Conservation (phyloP, 805 yeast genomes). For the Yarrowia sp. region DNA sequence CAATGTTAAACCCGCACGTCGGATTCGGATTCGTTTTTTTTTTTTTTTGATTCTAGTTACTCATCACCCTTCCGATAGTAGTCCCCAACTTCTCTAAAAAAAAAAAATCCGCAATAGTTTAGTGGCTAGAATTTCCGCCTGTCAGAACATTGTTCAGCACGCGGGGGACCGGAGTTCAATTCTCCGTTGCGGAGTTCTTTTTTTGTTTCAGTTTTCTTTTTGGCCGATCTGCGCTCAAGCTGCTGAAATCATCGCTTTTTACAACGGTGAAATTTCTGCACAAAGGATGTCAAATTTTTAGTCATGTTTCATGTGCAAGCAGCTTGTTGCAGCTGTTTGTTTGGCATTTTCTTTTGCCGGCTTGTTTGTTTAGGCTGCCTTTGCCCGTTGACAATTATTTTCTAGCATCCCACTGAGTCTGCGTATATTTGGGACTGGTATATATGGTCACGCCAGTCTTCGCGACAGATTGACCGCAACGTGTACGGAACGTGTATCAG, state of each 20-base stretch:
- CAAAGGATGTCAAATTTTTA: too few relatives aligned
- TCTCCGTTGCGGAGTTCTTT: too few relatives aligned
- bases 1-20: too few relatives aligned
- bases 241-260: neutral
- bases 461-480: neutral
- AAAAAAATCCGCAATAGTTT: slow-evolving; percentile 35
- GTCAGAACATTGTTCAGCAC: slow-evolving; percentile 32
- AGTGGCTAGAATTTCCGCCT: slow-evolving; percentile 43
- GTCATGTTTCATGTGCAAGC: too few relatives aligned
- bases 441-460: neutral
- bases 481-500: neutral
- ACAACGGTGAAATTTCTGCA: neutral
- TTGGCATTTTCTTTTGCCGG: neutral
- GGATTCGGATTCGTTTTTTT: too few relatives aligned
- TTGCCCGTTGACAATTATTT: neutral
- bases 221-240: too few relatives aligned
- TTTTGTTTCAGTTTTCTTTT: too few relatives aligned
- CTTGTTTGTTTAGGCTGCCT: neutral
- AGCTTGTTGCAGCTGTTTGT: neutral
- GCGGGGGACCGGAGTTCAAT: slow-evolving; percentile 24
- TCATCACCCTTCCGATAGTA: neutral
- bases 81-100: neutral
- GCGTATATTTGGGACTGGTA: neutral
- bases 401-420: neutral
- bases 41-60: neutral